Base-by-base conservation (phyloP, 441 rosid species). In the Brassica hybrid region DNA sequence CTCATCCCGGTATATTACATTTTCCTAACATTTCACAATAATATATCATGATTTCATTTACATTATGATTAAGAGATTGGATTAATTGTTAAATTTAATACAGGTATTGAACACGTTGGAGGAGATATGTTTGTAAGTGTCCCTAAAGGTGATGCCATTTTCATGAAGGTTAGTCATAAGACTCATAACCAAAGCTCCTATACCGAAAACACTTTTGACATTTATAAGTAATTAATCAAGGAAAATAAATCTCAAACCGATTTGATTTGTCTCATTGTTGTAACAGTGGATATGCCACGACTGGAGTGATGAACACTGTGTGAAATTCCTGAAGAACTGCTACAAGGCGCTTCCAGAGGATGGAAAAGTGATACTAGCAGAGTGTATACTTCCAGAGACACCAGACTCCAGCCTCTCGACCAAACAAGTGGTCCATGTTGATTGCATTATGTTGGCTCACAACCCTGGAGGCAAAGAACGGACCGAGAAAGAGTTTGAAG, bases 391-490 rank as follows among this genome's bases (percentile, higher is more conserved):
- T 67, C 97, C 96, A 0, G 92, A 71, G 45, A 82, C 78, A 10
- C 94, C 91, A 1, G 97, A 91, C 71, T 4, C 82, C 0, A 88
- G 92, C 84, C 89, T 90, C 1, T 80, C 81, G 17, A 82, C 89
- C 3, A 91, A 87, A 83, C 58, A 48, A 50, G 88, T 84, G 8
- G 69, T 87, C 73, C 92, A 88, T 70, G 79, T 85, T 0, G 97
- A 93, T 63, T 84, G 89, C 81, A 82, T 88, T 80, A 93, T 93
- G 98, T 74, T 93, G 89, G 94, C 95, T 72, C 89, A 86, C 70
- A 88, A 86, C 75, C 95, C 92, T 0, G 97, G 97, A 2, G 97
- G 97, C 56, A 93, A 93, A 85, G 99, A 94, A 80, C 88, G 99
- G 77, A 91, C 96, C 0, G 76, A 79, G 73, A 86, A 85, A 78